phyloP scores from a whole-genome alignment of 306 rosid species.

The Medicago ruthenica region DNA sequence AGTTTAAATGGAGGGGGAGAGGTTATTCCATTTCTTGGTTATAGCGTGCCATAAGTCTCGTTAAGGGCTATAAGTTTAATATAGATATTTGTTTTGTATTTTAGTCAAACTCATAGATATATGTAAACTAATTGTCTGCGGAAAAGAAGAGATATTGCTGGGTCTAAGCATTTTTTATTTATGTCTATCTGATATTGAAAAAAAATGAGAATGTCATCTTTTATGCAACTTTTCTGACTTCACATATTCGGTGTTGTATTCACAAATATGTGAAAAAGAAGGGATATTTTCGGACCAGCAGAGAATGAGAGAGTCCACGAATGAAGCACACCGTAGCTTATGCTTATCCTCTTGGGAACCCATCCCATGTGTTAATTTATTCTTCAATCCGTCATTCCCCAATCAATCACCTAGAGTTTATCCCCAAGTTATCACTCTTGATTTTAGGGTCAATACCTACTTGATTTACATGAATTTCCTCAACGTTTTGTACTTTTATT shows the following conservation, averaged over 20 bases:
- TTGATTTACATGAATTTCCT: neutral
- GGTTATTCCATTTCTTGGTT: slow-evolving; percentile 25
- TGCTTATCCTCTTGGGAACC: neutral
- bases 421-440: neutral
- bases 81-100: neutral
- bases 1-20: slow-evolving; percentile 28
- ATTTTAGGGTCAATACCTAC: neutral
- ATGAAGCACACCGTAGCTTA: neutral
- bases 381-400: neutral
- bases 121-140: neutral
- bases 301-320: neutral
- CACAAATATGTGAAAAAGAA: neutral
- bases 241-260: neutral
- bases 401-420: neutral
- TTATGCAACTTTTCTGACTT: neutral
- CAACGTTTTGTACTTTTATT: neutral
- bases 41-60: neutral
- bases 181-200: neutral
- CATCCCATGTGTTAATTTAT: neutral
- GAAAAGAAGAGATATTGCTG: neutral
- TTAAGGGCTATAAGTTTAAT: slow-evolving; percentile 13
- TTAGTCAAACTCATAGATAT: neutral
- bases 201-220: neutral
- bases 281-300: neutral
- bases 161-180: neutral